Evolutionary conservation across 2,329 filamentous ascomycete genomes (phyloP), one percentile per base, ranked within the genome.

Genomic region (Phoma sp.): DNA sequence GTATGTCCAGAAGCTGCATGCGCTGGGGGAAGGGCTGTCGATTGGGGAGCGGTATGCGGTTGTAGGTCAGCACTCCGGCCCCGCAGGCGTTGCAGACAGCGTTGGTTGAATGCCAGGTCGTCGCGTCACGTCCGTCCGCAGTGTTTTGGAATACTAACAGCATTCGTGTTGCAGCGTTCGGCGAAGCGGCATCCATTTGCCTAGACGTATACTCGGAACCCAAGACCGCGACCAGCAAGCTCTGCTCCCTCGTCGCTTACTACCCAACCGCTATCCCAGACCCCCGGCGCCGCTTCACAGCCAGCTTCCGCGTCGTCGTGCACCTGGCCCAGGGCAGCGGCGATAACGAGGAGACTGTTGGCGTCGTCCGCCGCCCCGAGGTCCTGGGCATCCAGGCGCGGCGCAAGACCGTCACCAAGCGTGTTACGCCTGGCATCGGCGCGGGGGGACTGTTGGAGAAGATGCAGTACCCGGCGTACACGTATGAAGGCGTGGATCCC

Each of bases 41-140:
- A 77, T 86, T 32, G 83, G 85, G 23, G 84, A 86, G 67, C 80
- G 82, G 54, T 89, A 86, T 70, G 85, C 81, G 3, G 82, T 88
- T 60, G 79, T 88, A 69, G 84, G 84, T 86, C 30, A 24, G 42
- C 41, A 78, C 54, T 71, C 59, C 59, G 18, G 18, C 18, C 18
- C 18, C 18, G 18, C 18, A 18, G 18, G 18, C 18, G 18, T 18
- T 18, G 18, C 2, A 1, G 18, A 18, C 18, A 18, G 18, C 18
- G 18, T 2, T 18, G 18, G 18, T 18, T 2, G 18, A 18, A 18
- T 18, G 2, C 18, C 18, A 18, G 18, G 18, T 18, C 18, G 18
- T 2, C 18, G 18, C 18, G 18, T 18, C 18, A 18, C 18, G 18
- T 18, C 18, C 18, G 2, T 18, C 18, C 18, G 18, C 18, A 18